Evolutionary conservation across 495 filamentous ascomycete genomes (phyloP), one percentile per base, ranked within the genome.

Genomic region (Talaromyces stipitatus): DNA sequence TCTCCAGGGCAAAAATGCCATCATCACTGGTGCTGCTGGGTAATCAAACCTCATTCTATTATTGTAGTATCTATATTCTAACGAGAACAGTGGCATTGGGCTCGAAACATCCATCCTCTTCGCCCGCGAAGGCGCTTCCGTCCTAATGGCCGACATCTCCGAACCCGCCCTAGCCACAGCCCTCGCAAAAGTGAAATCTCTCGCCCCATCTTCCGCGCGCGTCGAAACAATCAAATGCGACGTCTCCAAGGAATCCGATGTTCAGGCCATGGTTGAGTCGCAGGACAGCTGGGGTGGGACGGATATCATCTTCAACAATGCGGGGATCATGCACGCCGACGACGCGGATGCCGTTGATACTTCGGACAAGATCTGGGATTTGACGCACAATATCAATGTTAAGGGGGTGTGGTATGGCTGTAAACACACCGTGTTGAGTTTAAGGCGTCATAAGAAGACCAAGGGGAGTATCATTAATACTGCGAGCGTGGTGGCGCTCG

Each of bases 281-380:
- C 69, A 91, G 48, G 92, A 97, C 64, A 58, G 74, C 47, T 96
- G 89, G 90, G 92, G 91, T 62, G 94, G 94, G n/a, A 74, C 90
- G 0, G 94, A 98, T 69, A 78, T 97, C 62, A 89, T 98, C 60
- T 98, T 96, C 83, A 98, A 98, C 81, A 98, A 98, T 67, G 94
- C 94, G 0, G 94, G 94, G 16, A 98, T 98, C 67, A 98, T 98
- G 94, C 91, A 97, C 69, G 82, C 80, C 28, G 78, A 87, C 54
- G 94, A 98, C 69, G 87, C 82, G 59, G 91, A 96, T 70, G 90
- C 92, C 20, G 72, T 95, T 57, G 77, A 84, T 56, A 96, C 91
- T 1, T 84, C 89, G 11, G 91, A 97, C 73, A 82, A 81, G 55
- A 91, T 98, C 74, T 98, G 94, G 94, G 91, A 98, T 65, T 73